Evolutionary conservation across 139 green algal species (phyloP).

Genomic region (Nannochloris sp.): DNA sequence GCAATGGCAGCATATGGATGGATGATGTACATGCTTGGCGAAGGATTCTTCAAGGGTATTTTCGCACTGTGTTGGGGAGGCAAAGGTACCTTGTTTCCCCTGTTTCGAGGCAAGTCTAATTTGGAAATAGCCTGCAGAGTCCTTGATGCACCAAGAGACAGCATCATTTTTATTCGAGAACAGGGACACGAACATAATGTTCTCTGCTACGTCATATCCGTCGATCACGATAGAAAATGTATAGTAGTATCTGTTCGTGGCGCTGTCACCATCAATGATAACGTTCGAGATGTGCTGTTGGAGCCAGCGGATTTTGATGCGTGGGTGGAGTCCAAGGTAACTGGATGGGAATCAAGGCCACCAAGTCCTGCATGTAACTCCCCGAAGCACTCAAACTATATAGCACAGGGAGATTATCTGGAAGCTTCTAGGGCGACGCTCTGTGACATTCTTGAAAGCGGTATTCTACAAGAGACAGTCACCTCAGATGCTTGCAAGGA

Average conservation of each 20-base stretch:
- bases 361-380: not conserved
- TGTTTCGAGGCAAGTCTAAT: not conserved
- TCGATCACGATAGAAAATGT: not conserved
- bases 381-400: not conserved
- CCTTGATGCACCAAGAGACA: not conserved
- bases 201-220: not conserved
- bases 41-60: not conserved
- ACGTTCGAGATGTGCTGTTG: constrained; percentile 1
- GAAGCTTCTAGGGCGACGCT: not conserved
- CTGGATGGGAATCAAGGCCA: not conserved
- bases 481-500: not conserved
- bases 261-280: not conserved
- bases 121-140: not conserved
- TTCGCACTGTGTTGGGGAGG: not conserved
- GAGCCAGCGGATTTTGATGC: not conserved
- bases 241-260: constrained; percentile 2
- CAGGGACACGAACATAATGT: not conserved
- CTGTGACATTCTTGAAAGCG: not conserved
- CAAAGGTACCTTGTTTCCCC: not conserved
- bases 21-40: constrained; percentile 1
- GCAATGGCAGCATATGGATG: constrained; percentile 1
- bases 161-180: not conserved
- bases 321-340: not conserved
- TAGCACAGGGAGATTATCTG: constrained; percentile 3
- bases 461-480: not conserved